phyloP scores from a whole-genome alignment of 805 yeast genomes.

The Wickerhamiella siamensis region DNA sequence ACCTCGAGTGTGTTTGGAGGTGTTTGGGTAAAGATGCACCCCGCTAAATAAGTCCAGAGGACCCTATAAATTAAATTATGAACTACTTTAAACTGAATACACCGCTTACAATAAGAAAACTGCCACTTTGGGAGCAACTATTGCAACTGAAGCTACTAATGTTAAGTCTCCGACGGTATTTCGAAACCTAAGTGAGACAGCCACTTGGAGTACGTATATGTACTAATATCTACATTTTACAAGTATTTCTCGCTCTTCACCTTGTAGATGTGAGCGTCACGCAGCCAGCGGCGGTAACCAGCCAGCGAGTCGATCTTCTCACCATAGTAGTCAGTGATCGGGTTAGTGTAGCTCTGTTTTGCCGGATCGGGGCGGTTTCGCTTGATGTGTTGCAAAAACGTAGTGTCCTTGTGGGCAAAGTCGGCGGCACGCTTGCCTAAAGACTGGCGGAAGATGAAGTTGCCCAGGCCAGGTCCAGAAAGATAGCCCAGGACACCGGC shows the following conservation, averaged over 20 bases:
- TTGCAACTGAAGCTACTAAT: background rate
- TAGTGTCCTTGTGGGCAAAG: slow-evolving; percentile 42
- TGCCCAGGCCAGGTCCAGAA: slow-evolving; percentile 72
- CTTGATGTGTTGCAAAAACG: slow-evolving; percentile 59
- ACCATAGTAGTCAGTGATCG: slow-evolving; percentile 97
- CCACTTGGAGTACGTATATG: slow-evolving; percentile 7
- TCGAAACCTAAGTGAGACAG: slow-evolving; percentile 30
- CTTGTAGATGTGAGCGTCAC: slow-evolving; percentile 81
- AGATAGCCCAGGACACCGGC: slow-evolving; percentile 69
- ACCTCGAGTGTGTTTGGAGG: background rate
- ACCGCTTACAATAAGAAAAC: background rate
- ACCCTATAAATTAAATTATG: background rate
- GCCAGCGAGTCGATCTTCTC: slow-evolving; percentile 80
- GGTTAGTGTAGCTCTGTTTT: slow-evolving; percentile 71
- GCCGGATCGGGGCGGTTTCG: slow-evolving; percentile 84
- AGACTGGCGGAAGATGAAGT: slow-evolving; percentile 40
- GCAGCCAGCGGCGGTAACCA: slow-evolving; percentile 87
- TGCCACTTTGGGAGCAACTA: background rate
- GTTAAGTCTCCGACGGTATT: no score
- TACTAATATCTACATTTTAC: slow-evolving; percentile 7
- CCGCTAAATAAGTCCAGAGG: background rate
- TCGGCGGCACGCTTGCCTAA: slow-evolving; percentile 19
- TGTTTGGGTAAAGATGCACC: background rate
- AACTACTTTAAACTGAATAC: background rate
- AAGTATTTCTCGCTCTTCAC: slow-evolving; percentile 22